Base-by-base conservation (phyloP, 345 rosid genomes). In the Ailanthus altissimus region DNA sequence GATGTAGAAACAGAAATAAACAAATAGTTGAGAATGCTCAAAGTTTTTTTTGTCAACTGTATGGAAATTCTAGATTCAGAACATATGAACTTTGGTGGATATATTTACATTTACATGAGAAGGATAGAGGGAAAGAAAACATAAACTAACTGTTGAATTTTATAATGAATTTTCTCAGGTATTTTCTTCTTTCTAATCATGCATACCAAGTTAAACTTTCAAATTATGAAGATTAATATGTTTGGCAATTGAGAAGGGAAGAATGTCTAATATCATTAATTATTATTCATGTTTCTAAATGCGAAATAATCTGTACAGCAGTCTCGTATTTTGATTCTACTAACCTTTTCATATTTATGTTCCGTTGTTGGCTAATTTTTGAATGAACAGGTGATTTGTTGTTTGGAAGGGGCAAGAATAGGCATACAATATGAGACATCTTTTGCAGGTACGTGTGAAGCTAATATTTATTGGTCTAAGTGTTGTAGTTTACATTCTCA, bases 371-470 rank as follows among this genome's bases (percentile, higher is more conserved):
- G 53, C 71, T 61, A 51, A 67, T 9, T 70, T 15, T 70, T 40
- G 28, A 70, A 73, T 59, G 26, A 82, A 81, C 93, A 96, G 98
- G 87, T 93, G 72, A 90, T 96, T 56, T 92, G 88, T 82, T 91
- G 97, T 80, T 77, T 93, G 83, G 98, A 92, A 79, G 97, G 99
- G 65, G 88, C 92, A 42, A 90, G 99, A 82, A 91, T 96, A 75
- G 99, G 99, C 73, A 91, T 96, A 78, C 93, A 83, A 83, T 96
- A 91, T 75, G 98, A 92, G 88, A 92, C 97, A 42, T 86, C 94
- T 84, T 90, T 83, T 85, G 99, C 99, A 87, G 99, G 99, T 92
- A 86, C 51, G 62, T 21, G 28, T 67, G 32, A 25, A 69, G 63
- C 67, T 51, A 23, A 5, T 56, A 38, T 72, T 38, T 53, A n/a